Evolutionary conservation across 306 rosid species (phyloP), one percentile per base, ranked within the genome.

Genomic region (Hippophae gyantsensis): DNA sequence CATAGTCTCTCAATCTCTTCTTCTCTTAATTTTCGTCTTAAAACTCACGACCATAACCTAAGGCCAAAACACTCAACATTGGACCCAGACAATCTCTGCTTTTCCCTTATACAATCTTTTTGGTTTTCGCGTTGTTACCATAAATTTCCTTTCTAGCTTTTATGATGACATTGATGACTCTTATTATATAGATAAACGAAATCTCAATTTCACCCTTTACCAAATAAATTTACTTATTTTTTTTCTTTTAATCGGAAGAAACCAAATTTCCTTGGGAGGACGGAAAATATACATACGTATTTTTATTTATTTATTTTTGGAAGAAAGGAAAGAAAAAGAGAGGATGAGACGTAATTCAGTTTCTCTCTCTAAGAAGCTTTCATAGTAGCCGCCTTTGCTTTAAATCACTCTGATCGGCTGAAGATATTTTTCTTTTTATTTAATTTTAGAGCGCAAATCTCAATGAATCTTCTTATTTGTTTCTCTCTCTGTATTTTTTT

Each of bases 361-460:
- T 3, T 60, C 42, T 8, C 65, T 7, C 68, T 26, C 47, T 56
- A 62, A 52, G 52, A 42, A 51, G 61, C 13, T 42, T 32, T 32
- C 40, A 65, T 72, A 57, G 72, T 87, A 80, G 99, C 99, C 86
- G 96, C 93, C 99, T 83, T 78, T 75, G 78, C 79, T 14, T 77
- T 76, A 57, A 82, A 60, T 48, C 65, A 58, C 26, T 57, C 79
- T 61, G 95, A 84, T 78, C 65, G 73, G 72, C 83, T 63, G 76
- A 72, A 73, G 83, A 81, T 81, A 69, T 78, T 70, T 64, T 48
- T 38, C 42, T 13, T 55, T 47, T 52, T 54, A 10, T 26, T n/a
- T 48, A 3, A 53, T 6, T 26, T 9, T 27, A 9, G 43, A 79
- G 82, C 87, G 81, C 88, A 70, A 85, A 85, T 87, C 86, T 87